Evolutionary conservation across 73 alveolate genomes (phyloP), one percentile per base, ranked within the genome.

Genomic region (Halteria grandinella): DNA sequence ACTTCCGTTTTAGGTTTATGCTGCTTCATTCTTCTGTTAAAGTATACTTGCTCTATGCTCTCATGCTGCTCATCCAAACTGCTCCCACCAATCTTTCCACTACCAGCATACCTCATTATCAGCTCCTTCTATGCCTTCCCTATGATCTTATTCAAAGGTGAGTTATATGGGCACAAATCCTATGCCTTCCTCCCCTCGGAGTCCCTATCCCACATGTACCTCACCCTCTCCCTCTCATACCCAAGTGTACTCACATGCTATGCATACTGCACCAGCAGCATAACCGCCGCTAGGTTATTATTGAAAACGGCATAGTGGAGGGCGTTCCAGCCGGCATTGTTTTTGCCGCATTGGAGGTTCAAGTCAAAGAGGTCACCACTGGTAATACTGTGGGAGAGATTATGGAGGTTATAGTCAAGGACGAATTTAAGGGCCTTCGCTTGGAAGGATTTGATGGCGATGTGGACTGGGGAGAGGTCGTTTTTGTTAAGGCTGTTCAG

Each of bases 271-370:
- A 66, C 17, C 10, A 66, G 55, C 8, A 66, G 5, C 36, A 45
- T 52, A 44, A 66, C 80, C 23, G 80, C 80, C 1, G 47, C 29
- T 66, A 73, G 37, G 25, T 54, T 73, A 21, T 53, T 53, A 39
- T 53, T 73, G 64, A 54, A 55, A n/a, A 53, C 69, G 7, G 75
- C 85, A 73, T 54, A 73, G 23, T 73, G 85, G 24, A 73, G 41
- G 15, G 75, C 75, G 37, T 74, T 73, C 85, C 85, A 73, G n/a
- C 64, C 62, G n/a, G n/a, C n/a, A n/a, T n/a, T n/a, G 31, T 15
- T 47, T 47, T 47, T 47, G 27, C 27, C 57, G 5, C 27, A 4
- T 47, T 15, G 57, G 5, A 47, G 21, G n/a, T n/a, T n/a, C n/a
- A n/a, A n/a, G n/a, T n/a, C n/a, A n/a, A n/a, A n/a, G n/a, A n/a